Evolutionary conservation across 306 rosid species (phyloP), one percentile per base, ranked within the genome.

Genomic region (Medicago truncatula): DNA sequence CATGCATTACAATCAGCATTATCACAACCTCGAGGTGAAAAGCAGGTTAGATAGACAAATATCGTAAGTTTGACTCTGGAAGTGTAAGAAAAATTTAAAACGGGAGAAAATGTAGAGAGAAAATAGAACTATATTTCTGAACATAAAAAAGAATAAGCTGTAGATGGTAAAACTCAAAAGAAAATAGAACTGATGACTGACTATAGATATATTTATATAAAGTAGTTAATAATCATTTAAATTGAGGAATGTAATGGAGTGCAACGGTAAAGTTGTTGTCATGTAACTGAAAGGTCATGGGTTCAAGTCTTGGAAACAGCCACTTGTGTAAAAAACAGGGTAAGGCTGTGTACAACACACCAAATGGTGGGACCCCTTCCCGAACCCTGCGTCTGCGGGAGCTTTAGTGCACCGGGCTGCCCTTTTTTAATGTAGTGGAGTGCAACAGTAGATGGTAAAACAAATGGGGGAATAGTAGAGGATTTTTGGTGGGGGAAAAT

Each of bases 1-100:
- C 20, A 76, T 36, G 40, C 70, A 74, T 70, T 67, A 57, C n/a
- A 21, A 16, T 61, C 75, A 72, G 59, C 67, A 41, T 67, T 71
- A 31, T 71, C 62, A 73, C 64, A 65, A 41, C 46, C 43, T 34
- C 54, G 47, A 73, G 62, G 70, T 60, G 60, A 50, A 73, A 40
- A 69, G 60, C 73, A 54, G 72, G 63, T 34, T 57, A 68, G 58
- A 21, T 46, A 65, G 20, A 8, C 56, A 81, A 39, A 65, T 17
- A 65, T 36, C 17, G n/a, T 40, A 65, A 39, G 28, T 41, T 39
- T 39, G 70, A 65, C 40, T 65, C 28, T 65, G 31, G 28, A 65
- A 64, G 14, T 36, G 25, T 4, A 16, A 63, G n/a, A 39, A 16
- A 64, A 64, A 17, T 8, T 60, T 4, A 59, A 25, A 59, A 59